These are phyloP conservation scores for Xylaria sp. DNA, from an alignment of 2,329 filamentous ascomycete species.

Conservation along the genomic window DNA sequence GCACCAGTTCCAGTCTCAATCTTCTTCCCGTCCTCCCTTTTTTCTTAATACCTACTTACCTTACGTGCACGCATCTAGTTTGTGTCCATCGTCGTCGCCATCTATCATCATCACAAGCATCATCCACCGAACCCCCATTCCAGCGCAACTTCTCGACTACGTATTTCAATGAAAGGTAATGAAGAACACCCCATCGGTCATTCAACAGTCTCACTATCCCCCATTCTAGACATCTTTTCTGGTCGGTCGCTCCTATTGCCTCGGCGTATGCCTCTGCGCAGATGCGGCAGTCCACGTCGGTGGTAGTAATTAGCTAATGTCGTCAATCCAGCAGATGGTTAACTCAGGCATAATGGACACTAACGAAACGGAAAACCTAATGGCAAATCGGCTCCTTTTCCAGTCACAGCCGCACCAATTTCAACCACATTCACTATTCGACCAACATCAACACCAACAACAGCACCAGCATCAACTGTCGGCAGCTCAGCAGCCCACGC, in stretches of 20 bases:
- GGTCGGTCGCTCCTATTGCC: background rate
- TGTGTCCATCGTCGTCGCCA: background rate
- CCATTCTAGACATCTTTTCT: background rate
- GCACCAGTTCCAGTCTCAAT: background rate
- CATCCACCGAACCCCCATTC: background rate
- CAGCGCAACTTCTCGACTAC: background rate
- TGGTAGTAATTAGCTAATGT: background rate
- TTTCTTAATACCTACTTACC: background rate
- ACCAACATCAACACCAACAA: background rate
- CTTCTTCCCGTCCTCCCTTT: background rate
- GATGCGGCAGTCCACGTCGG: background rate
- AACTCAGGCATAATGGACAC: slow-evolving; percentile 26
- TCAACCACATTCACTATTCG: slow-evolving; percentile 1
- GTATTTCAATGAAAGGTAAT: background rate
- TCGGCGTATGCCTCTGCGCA: background rate
- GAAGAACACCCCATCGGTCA: background rate
- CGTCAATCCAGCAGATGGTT: background rate
- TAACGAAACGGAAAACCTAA: slow-evolving; percentile 5
- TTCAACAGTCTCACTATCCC: background rate
- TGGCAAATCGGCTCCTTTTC: background rate
- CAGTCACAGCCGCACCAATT: background rate
- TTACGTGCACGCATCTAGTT: background rate
- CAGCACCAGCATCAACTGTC: slow-evolving; percentile 14
- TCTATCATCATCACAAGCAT: background rate
- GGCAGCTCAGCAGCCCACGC: slow-evolving; percentile 27